Evolutionary conservation across 371 early-diverging fungal species (phyloP), one percentile per base, ranked within the genome.

Genomic region (Lichtheimia ornata): DNA sequence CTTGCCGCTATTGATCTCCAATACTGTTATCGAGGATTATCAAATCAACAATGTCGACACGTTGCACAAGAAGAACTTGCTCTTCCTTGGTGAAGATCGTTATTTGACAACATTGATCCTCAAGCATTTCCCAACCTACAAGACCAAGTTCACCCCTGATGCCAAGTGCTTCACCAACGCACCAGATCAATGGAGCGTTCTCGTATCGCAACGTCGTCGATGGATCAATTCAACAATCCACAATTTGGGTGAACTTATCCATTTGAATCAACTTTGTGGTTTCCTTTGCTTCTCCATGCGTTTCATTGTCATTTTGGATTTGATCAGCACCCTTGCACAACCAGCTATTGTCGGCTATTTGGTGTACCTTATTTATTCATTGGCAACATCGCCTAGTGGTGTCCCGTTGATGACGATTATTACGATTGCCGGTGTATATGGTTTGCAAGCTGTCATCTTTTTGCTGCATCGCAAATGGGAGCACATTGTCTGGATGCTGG

Each of bases 221-320:
- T 97, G 98, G 98, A 97, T 97, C 65, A 97, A 97, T 77, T 95
- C 95, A 5, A 97, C 98, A 0, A 88, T 97, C 30, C 94, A 94
- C 81, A 97, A 97, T 73, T 72, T 97, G 58, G 88, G 94, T 67
- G 98, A 96, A 73, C 81, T 97, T 27, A 82, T 94, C 45, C 79
- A 88, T 53, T 81, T 97, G 27, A 88, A 90, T 44, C 87, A 89
- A 53, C 83, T 96, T 12, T 97, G 98, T 62, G 98, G 98, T 45
- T 95, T 94, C 76, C 94, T 93, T 71, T 94, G 93, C 69, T 96
- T 95, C 82, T 95, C 95, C 24, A 97, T 97, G 97, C 91, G 96
- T 17, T 95, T 97, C 71, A 89, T 96, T 40, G 97, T 97, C 54
- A 82, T 92, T 51, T 67, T 97, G 50, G 97, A 97, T 81, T 76